Evolutionary conservation across 106 monocot species (phyloP).

Genomic region (Apostasia ramifera): DNA sequence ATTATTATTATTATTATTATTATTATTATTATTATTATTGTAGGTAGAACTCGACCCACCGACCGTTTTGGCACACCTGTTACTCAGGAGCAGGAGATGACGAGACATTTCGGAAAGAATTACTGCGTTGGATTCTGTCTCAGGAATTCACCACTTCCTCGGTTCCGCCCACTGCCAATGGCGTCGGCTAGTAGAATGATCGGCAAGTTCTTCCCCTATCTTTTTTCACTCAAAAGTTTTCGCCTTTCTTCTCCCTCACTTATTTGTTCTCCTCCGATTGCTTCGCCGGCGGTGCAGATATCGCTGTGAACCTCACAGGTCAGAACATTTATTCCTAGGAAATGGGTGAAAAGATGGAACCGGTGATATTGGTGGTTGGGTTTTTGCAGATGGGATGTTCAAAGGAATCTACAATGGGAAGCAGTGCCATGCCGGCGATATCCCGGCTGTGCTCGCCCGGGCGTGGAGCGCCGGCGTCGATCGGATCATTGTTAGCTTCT

Average conservation of each 20-base stretch:
- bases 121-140: no score
- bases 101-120: no score
- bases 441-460: constrained; percentile 61
- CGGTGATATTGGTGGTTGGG: background rate
- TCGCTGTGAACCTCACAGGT: constrained; percentile 94
- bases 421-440: constrained; percentile 68
- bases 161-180: background rate
- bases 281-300: constrained; percentile 36
- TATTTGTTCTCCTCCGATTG: background rate
- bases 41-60: no score
- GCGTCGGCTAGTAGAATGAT: constrained; percentile 46
- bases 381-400: constrained; percentile 77
- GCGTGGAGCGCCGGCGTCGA: constrained; percentile 91
- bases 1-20: no score
- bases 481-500: constrained; percentile 72
- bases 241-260: background rate
- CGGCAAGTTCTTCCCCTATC: constrained; percentile 19
- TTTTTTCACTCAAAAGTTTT: background rate
- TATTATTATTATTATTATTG: no score
- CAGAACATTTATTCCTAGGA: background rate
- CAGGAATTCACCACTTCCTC: background rate
- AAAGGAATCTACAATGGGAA: constrained; percentile 91
- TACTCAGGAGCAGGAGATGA: no score
- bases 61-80: no score
- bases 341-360: background rate